Base-by-base conservation (phyloP, 805 yeast genomes). In the Zygoascus tannicola region DNA sequence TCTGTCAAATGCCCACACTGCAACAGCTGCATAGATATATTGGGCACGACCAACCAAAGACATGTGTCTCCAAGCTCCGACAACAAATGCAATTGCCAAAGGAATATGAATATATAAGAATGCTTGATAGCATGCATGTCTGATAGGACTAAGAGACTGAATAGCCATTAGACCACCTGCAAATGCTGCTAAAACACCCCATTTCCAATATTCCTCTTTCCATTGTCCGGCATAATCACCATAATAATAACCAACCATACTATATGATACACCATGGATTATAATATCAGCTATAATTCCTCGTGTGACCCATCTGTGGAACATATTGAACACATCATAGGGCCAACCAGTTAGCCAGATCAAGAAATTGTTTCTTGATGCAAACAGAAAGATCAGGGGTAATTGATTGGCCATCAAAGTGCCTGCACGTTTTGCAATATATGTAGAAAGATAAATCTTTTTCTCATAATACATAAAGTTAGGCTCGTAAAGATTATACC, bases 1-100 rank as follows among this genome's bases (percentile, higher is more conserved):
- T 44, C 88, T 67, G 57, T 85, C 94, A 50, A 75, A 68, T 1
- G 65, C 70, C 95, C 95, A 86, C 4, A 85, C 65, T 0, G 76
- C 80, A 47, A 75, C 70, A 8, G 78, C 56, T 4, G 76, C 72
- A 45, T 73, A 76, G 18, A 73, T 53, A 63, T 71, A 76, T 14
- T 32, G 8, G 19, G 34, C 14, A 12, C 19, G 36, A 3, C 36
- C 36, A 33, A 33, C 22, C 41, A 38, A 46, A n/a, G 43, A 59
- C 56, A 78, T 68, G 59, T 85, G 94, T 32, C 65, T 63, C 75
- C 78, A 82, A 44, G 74, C 69, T 41, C 74, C 73, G 10, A 67
- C 67, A 41, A 80, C 64, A 56, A 79, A 78, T 4, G 69, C 47
- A 4, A 69, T 60, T 3, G 78, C 86, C 37, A 80, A 56, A 1